Conservation (phyloP, 2,329 filamentous ascomycete species). For the Zymoseptoria ardabiliae region DNA sequence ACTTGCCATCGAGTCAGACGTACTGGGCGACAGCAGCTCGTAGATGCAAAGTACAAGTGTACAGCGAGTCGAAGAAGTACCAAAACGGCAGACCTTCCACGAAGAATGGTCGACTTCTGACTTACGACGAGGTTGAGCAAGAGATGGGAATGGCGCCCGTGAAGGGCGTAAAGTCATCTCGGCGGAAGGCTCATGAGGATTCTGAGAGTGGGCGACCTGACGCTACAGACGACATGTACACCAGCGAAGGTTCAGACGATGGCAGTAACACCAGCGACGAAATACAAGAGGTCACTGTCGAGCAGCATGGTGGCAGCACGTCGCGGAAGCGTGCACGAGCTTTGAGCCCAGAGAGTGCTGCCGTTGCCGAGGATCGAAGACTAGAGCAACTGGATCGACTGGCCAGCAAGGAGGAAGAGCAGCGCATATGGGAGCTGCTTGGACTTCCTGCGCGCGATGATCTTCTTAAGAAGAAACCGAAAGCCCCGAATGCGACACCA, state of each 20-base stretch:
- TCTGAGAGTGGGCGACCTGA: constrained; percentile 2
- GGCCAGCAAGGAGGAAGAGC: constrained; percentile 40
- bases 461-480: constrained; percentile 25
- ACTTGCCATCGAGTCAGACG: constrained; percentile 41
- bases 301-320: constrained; percentile 1
- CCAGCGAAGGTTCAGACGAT: neutral
- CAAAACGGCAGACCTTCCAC: constrained; percentile 21
- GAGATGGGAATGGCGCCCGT: constrained; percentile 24
- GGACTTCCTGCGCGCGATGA: constrained; percentile 21
- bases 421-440: constrained; percentile 39
- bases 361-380: constrained; percentile 34
- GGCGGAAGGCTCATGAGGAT: neutral
- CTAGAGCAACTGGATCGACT: constrained; percentile 43
- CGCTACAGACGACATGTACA: neutral
- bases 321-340: constrained; percentile 15
- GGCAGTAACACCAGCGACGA: neutral
- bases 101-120: constrained; percentile 22
- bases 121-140: constrained; percentile 38
- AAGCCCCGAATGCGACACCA: constrained; percentile 1
- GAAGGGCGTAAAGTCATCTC: neutral
- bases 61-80: constrained; percentile 26
- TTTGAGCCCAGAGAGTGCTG: constrained; percentile 10
- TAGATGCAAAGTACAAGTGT: constrained; percentile 47
- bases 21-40: constrained; percentile 49
- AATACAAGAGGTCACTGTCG: neutral